phyloP scores from a whole-genome alignment of 2,329 filamentous ascomycete genomes.

The Scolecobasidium constrictum region DNA sequence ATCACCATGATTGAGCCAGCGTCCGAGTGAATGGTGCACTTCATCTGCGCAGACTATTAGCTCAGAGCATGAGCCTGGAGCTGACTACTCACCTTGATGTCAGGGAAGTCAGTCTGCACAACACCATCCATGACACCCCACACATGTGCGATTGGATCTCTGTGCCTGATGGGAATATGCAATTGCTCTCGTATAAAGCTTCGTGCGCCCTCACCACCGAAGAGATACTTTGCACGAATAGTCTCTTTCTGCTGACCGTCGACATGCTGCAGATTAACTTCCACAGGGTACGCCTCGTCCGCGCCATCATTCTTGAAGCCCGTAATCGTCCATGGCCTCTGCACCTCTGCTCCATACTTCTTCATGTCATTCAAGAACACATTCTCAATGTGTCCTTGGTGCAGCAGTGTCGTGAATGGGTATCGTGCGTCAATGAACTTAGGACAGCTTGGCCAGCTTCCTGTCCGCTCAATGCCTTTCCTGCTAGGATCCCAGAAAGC shows the following conservation, averaged over 20 bases:
- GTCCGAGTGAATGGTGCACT: slow-evolving; percentile 57
- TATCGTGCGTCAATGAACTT: slow-evolving; percentile 61
- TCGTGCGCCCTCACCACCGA: slow-evolving; percentile 51
- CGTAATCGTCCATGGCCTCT: slow-evolving; percentile 51
- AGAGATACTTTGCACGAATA: slow-evolving; percentile 50
- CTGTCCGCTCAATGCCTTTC: slow-evolving; percentile 46
- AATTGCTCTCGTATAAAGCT: slow-evolving; percentile 53
- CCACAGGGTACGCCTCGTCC: slow-evolving; percentile 64
- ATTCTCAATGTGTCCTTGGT: slow-evolving; percentile 52
- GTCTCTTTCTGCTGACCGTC: slow-evolving; percentile 62
- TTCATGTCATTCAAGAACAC: slow-evolving; percentile 52
- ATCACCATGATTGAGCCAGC: slow-evolving; percentile 55
- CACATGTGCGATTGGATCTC: slow-evolving; percentile 52
- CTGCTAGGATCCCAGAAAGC: slow-evolving; percentile 52
- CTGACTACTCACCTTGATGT: slow-evolving; percentile 42
- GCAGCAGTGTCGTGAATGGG: slow-evolving; percentile 51
- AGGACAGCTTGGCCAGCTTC: slow-evolving; percentile 78
- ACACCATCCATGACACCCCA: slow-evolving; percentile 60
- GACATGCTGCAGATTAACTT: slow-evolving; percentile 65
- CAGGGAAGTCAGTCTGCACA: slow-evolving; percentile 51
- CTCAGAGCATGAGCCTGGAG: background rate
- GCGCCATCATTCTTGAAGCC: slow-evolving; percentile 49
- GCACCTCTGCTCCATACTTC: slow-evolving; percentile 44
- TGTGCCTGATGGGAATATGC: slow-evolving; percentile 53
- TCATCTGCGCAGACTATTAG: slow-evolving; percentile 35